phyloP scores from a whole-genome alignment of 2,329 filamentous ascomycete species.

The Alternaria arbusti region DNA sequence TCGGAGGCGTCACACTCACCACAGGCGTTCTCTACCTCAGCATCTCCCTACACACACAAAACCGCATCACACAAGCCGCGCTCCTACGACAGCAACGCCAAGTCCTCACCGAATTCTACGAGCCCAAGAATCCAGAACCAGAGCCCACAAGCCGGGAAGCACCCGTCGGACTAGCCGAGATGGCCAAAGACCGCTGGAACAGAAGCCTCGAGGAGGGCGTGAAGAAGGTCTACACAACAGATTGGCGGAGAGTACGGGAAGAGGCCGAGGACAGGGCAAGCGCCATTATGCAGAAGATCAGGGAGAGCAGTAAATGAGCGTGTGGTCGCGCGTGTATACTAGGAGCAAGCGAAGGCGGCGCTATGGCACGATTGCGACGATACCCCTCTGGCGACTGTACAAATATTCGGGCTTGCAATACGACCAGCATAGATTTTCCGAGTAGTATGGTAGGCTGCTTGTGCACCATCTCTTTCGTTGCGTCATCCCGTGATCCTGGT shows the following conservation, averaged over 20 bases:
- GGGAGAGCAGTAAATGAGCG: conserved; percentile 35
- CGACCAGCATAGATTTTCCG: conserved; percentile 7
- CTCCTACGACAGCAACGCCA: conserved; percentile 55
- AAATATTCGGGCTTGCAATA: conserved; percentile 3
- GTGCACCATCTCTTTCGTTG: not conserved
- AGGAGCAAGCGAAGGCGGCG: not conserved
- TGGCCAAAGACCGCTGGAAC: conserved; percentile 60
- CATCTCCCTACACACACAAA: conserved; percentile 53
- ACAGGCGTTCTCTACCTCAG: conserved; percentile 51
- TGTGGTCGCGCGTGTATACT: not conserved
- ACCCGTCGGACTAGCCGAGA: conserved; percentile 52
- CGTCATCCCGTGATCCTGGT: not conserved
- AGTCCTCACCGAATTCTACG: conserved; percentile 53
- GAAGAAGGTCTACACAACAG: conserved; percentile 51
- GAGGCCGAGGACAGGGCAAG: conserved; percentile 51
- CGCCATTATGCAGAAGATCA: conserved; percentile 43
- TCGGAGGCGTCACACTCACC: conserved; percentile 59
- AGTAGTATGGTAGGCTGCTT: not conserved
- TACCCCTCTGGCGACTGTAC: conserved; percentile 26
- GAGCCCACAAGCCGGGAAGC: conserved; percentile 49
- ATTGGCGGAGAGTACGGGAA: conserved; percentile 54
- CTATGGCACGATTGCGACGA: conserved; percentile 16
- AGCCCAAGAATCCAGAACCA: conserved; percentile 50
- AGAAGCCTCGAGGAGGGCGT: conserved; percentile 53
- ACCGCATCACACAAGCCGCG: conserved; percentile 53